A percentile compares a stretch with the other conserved stretches of the same genome.
phyloP scores from a whole-genome alignment of 768 basidiomycete genomes.

The Suillus paluster region DNA sequence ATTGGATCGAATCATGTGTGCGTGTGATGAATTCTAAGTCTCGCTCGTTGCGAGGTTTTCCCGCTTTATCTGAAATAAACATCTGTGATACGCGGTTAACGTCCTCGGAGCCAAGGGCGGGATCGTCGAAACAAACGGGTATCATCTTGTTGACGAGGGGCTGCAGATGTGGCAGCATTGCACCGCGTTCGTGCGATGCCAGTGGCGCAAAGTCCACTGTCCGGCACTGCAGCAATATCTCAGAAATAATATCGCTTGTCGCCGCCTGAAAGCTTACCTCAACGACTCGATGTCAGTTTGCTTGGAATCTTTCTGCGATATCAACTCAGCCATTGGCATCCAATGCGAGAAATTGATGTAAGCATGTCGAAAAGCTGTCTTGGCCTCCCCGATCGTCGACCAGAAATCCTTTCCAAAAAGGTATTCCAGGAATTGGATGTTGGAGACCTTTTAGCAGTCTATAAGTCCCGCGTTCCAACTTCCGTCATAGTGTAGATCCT shows the following conservation, averaged over 20 bases:
- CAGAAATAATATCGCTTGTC: background rate
- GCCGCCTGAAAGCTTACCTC: background rate
- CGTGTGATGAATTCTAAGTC: background rate
- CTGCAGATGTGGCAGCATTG: slow-evolving; percentile 20
- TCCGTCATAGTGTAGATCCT: background rate
- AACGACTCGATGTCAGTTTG: background rate
- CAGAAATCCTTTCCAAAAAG: slow-evolving; percentile 14
- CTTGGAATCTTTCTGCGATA: background rate
- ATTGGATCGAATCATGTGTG: background rate
- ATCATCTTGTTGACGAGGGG: slow-evolving; percentile 17
- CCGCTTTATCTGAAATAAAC: slow-evolving; percentile 24
- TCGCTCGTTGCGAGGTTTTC: background rate
- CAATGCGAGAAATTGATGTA: slow-evolving; percentile 20
- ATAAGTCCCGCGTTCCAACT: slow-evolving; percentile 6
- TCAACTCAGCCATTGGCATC: slow-evolving; percentile 15
- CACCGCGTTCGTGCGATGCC: slow-evolving; percentile 20
- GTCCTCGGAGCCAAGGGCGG: background rate
- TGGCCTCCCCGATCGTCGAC: slow-evolving; percentile 3
- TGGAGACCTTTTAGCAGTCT: slow-evolving; percentile 17
- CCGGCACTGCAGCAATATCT: background rate
- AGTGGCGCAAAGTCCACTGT: slow-evolving; percentile 16
- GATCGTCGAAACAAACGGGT: slow-evolving; percentile 18
- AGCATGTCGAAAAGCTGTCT: slow-evolving; percentile 11
- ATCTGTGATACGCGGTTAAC: slow-evolving; percentile 12
- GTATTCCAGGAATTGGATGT: slow-evolving; percentile 19